phyloP scores from a whole-genome alignment of 352 stramenopile species.

The Phytophthora tubulina region DNA sequence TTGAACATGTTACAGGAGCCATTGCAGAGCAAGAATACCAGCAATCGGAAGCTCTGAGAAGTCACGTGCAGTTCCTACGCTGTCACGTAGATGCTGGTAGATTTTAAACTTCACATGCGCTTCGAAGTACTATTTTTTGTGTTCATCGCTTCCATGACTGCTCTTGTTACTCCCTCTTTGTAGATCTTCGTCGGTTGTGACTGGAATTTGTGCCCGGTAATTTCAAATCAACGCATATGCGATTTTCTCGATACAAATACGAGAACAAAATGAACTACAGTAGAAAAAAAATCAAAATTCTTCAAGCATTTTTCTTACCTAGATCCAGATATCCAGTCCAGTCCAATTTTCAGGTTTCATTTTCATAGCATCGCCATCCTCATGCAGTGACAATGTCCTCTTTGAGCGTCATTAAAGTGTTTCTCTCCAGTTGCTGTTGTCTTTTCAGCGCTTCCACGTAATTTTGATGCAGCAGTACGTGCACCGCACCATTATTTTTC shows the following conservation, averaged over 20 bases:
- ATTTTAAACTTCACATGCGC: too few relatives aligned
- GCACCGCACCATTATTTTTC: slow-evolving; percentile 9
- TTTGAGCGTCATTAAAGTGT: slow-evolving; percentile 2
- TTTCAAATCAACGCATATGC: too few relatives aligned
- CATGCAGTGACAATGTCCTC: slow-evolving; percentile 4
- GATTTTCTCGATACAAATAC: not conserved
- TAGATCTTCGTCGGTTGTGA: too few relatives aligned
- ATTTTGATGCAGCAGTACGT: slow-evolving; percentile 27
- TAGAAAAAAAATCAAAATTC: too few relatives aligned
- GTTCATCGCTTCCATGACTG: too few relatives aligned
- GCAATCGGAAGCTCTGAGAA: slow-evolving; percentile 16
- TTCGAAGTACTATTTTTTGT: too few relatives aligned
- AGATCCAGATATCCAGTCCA: too few relatives aligned
- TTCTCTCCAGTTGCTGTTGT: slow-evolving; percentile 26
- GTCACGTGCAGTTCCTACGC: slow-evolving; percentile 18
- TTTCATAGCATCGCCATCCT: not conserved
- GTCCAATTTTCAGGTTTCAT: too few relatives aligned
- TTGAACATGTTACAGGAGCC: slow-evolving; percentile 15
- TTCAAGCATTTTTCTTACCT: too few relatives aligned
- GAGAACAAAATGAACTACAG: not conserved
- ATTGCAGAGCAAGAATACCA: slow-evolving; percentile 21
- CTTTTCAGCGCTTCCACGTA: slow-evolving; percentile 26
- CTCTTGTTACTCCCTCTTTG: too few relatives aligned
- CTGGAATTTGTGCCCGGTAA: too few relatives aligned
- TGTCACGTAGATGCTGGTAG: not conserved